Evolutionary conservation across 2,329 filamentous ascomycete genomes (phyloP), one percentile per base, ranked within the genome.

Genomic region (Talaromyces sp.): DNA sequence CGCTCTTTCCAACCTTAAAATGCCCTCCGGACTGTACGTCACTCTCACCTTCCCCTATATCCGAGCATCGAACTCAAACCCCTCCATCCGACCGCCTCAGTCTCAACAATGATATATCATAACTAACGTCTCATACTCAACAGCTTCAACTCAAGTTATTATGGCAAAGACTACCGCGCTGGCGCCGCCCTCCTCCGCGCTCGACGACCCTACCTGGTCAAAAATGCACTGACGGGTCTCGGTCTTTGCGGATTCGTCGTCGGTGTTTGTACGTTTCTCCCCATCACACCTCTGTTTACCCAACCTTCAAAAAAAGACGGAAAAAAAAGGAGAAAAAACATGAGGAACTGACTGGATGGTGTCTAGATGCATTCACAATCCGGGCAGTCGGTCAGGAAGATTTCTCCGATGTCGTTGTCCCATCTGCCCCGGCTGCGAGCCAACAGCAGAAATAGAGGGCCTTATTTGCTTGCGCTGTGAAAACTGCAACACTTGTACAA

Each of bases 401-500:
- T 68, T 99, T 99, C 80, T 91, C 93, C 63, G 95, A 99, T 74
- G 93, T 98, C 70, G 88, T 92, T 74, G 88, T 98, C 40, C 95
- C 95, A 31, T 90, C 91, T 74, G 81, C 84, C 59, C 88, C 59
- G 16, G 35, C 46, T 44, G 18, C 37, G 12, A 44, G 37, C 12
- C 48, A 61, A 46, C 37, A 44, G 40, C 50, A 54, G 28, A 54
- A 54, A 35, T 54, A 54, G 50, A 16, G 14, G 37, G 21, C 48
- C 35, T 18, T 12, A 18, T 2, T 42, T 28, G 28, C 28, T 3
- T 6, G 28, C 23, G 2, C 37, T n/a, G 18, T 55, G 18, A 33
- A 31, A 50, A 52, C 25, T 33, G 16, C 48, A 33, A 48, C 23
- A 44, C 25, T 48, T 60, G 58, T 60, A 60, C 21, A 60, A n/a